phyloP scores from a whole-genome alignment of 768 basidiomycete genomes.

The Solioccasus polychromus region DNA sequence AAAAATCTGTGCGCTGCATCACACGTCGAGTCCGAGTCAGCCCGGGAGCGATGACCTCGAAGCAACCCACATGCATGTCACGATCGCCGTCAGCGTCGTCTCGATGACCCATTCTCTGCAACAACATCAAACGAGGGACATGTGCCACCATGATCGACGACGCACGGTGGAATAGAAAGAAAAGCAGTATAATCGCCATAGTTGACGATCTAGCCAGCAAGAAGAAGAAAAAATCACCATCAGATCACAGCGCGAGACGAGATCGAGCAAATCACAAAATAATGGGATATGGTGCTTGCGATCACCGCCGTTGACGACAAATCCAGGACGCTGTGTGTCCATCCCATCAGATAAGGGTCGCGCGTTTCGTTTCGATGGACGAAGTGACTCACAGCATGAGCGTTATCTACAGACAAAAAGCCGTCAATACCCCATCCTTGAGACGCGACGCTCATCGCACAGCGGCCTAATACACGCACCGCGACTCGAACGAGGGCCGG shows the following conservation, averaged over 20 bases:
- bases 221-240: no score
- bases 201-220: not conserved
- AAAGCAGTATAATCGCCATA: not conserved
- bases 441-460: no score
- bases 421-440: no score
- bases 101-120: conserved; percentile 4
- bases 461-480: no score
- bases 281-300: not conserved
- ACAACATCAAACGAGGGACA: no score
- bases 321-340: not conserved
- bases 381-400: conserved; percentile 5
- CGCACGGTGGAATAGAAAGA: not conserved
- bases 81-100: not conserved
- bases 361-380: no score
- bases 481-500: no score
- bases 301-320: conserved; percentile 4
- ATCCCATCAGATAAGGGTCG: no score
- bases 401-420: not conserved
- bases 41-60: not conserved
- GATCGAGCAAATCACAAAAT: conserved; percentile 1
- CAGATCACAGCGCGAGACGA: no score
- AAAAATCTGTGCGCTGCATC: conserved; percentile 2
- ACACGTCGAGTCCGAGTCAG: no score
- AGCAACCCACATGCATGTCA: conserved; percentile 3
- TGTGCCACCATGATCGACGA: not conserved